phyloP scores from a whole-genome alignment of 1,139 yeast species.

The Kodamaea alishanica region DNA sequence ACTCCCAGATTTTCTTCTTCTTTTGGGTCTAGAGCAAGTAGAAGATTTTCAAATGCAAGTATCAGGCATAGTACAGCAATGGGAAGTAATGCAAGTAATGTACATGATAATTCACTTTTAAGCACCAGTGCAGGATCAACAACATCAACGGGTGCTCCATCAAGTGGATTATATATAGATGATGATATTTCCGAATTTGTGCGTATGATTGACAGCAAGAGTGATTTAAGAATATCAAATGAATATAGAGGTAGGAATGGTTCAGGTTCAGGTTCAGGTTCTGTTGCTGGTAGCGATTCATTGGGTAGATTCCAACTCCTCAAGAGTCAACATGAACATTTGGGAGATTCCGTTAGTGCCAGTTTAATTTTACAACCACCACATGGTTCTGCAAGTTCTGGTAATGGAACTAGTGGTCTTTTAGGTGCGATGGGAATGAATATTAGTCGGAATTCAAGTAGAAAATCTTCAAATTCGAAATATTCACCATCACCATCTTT shows the following conservation, averaged over 20 bases:
- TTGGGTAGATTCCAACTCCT: conserved; percentile 38
- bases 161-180: conserved; percentile 47
- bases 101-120: conserved; percentile 22
- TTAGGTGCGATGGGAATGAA: conserved; percentile 2
- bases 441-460: conserved; percentile 20
- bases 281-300: conserved; percentile 19
- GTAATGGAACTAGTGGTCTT: conserved; percentile 1
- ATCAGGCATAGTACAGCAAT: conserved; percentile 27
- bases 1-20: conserved; percentile 54
- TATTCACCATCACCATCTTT: conserved; percentile 31
- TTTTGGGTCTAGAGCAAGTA: conserved; percentile 51
- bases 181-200: conserved; percentile 82
- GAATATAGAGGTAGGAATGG: no score
- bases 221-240: conserved; percentile 35
- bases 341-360: conserved; percentile 51
- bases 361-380: conserved; percentile 32
- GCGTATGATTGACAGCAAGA: conserved; percentile 69
- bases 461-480: conserved; percentile 36
- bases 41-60: conserved; percentile 40
- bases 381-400: conserved; percentile 3
- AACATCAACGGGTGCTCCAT: conserved; percentile 32
- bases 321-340: conserved; percentile 41
- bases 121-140: conserved; percentile 39
- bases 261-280: no score
- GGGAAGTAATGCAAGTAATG: conserved; percentile 19